A percentile compares a stretch with the other conserved stretches of the same genome.
Evolutionary conservation across 257 asterid species (phyloP).

Genomic region (Capsicum chinense): DNA sequence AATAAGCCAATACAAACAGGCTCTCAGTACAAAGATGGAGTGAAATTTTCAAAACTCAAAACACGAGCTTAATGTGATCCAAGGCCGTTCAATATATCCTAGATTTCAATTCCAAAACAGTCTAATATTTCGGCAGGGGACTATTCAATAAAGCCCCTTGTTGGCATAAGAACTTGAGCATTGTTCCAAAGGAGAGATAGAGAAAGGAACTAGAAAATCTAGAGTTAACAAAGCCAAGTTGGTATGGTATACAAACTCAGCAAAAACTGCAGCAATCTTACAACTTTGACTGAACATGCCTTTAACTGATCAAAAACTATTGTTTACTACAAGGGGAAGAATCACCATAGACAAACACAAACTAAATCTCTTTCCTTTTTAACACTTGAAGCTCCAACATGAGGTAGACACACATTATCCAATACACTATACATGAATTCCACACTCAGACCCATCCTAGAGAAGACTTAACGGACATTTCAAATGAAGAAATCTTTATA

Average conservation of each 20-base stretch:
- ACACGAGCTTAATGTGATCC: not conserved
- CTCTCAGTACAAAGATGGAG: not conserved
- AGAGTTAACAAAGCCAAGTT: not conserved
- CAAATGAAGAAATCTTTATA: not conserved
- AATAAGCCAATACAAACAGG: too few species aligned
- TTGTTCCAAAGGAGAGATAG: not conserved
- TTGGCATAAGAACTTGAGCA: not conserved
- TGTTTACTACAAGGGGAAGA: not conserved
- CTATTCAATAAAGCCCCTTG: not conserved
- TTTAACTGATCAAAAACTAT: not conserved
- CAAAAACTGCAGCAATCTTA: not conserved
- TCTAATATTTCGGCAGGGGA: not conserved
- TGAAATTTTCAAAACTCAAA: not conserved
- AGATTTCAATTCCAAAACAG: constrained; percentile 13
- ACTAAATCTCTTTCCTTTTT: not conserved
- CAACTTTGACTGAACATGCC: not conserved
- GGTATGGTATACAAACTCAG: not conserved
- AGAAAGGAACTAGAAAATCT: not conserved
- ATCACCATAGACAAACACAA: not conserved
- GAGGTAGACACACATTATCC: not conserved
- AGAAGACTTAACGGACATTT: not conserved
- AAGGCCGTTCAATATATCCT: not conserved
- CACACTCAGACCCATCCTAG: not conserved
- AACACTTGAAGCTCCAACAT: not conserved
- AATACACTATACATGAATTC: not conserved